Evolutionary conservation across 306 rosid genomes (phyloP).

Genomic region (Quercus glauca): DNA sequence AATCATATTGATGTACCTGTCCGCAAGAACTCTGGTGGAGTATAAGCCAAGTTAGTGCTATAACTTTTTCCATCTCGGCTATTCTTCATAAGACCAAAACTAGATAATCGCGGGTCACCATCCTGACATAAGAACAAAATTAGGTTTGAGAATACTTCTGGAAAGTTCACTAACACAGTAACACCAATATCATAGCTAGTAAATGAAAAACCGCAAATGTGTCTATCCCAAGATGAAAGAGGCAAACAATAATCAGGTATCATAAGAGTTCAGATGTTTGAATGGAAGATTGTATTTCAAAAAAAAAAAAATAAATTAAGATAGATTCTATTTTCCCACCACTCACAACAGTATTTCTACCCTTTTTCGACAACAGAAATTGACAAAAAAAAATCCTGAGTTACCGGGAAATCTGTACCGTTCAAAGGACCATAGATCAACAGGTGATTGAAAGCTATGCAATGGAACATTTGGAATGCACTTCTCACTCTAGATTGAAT

Average conservation of each 20-base stretch:
- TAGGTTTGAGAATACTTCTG: not conserved
- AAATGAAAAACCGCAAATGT: not conserved
- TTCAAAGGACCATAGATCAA: not conserved
- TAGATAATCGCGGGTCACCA: constrained; percentile 92
- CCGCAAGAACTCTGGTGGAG: constrained; percentile 94
- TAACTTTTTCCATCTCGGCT: constrained; percentile 98
- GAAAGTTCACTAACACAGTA: not conserved
- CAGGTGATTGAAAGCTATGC: not conserved
- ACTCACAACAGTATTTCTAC: not conserved
- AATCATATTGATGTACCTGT: constrained; percentile 45
- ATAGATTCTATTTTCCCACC: not conserved
- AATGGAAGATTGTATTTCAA: not conserved
- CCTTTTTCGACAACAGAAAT: not conserved
- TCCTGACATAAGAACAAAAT: constrained; percentile 50
- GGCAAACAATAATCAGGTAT: not conserved
- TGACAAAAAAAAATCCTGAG: not conserved
- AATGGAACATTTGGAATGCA: too few relatives aligned
- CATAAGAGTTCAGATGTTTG: not conserved
- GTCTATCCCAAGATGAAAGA: not conserved
- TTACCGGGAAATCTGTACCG: not conserved
- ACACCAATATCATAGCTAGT: not conserved
- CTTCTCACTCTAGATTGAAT: not conserved
- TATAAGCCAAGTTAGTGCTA: constrained; percentile 89
- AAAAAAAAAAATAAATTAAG: too few relatives aligned
- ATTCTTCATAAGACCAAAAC: constrained; percentile 94